phyloP scores from a whole-genome alignment of 2,329 filamentous ascomycete species.

The Ceratocystiopsis sp. region DNA sequence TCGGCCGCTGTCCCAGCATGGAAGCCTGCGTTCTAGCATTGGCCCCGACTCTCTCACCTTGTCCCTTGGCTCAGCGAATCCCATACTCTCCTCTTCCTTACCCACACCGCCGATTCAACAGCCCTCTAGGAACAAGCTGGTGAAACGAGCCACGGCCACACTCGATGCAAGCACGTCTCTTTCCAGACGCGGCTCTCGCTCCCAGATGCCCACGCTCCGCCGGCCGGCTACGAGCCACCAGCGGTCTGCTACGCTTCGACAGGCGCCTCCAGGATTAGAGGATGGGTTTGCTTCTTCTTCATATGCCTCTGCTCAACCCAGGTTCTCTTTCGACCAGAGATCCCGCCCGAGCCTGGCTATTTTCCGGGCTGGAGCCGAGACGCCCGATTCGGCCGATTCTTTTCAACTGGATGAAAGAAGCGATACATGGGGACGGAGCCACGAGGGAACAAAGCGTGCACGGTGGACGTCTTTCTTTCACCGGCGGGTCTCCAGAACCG shows the following conservation, averaged over 20 bases:
- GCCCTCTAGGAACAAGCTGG: conserved; percentile 55
- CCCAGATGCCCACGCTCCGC: conserved; percentile 48
- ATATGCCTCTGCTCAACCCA: conserved; percentile 7
- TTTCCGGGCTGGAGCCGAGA: conserved; percentile 6
- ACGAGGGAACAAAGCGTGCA: conserved; percentile 3
- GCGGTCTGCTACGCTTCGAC: conserved; percentile 52
- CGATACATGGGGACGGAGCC: not conserved
- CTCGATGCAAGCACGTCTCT: conserved; percentile 24
- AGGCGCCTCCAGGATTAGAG: conserved; percentile 16
- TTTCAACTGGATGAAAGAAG: conserved; percentile 2
- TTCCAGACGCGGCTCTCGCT: conserved; percentile 32
- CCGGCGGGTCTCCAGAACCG: conserved; percentile 17
- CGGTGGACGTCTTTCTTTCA: conserved; percentile 44
- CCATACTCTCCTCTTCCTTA: conserved; percentile 32
- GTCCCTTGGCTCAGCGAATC: conserved; percentile 49
- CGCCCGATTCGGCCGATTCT: conserved; percentile 8
- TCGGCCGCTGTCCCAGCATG: conserved; percentile 46
- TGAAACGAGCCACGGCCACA: conserved; percentile 51
- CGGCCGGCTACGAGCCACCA: conserved; percentile 68
- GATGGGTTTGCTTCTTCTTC: too few relatives aligned
- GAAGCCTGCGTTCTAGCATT: conserved; percentile 46
- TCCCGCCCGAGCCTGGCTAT: conserved; percentile 11
- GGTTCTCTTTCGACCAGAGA: conserved; percentile 19
- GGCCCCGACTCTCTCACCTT: conserved; percentile 48
- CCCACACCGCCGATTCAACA: conserved; percentile 18